Evolutionary conservation across 345 rosid genomes (phyloP).

Genomic region (Syzygium oleosum): DNA sequence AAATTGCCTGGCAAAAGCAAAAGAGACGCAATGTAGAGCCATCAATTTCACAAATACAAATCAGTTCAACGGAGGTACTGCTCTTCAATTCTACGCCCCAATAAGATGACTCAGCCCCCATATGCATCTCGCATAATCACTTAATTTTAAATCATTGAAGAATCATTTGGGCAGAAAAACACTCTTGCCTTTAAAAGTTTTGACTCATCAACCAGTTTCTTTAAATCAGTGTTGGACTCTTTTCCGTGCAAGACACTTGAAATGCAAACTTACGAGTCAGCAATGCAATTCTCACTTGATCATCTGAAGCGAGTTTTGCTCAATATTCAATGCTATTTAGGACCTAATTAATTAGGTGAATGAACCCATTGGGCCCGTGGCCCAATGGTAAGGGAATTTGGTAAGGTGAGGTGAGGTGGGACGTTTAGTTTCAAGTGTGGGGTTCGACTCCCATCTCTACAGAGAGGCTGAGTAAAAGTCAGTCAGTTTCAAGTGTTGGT

Average conservation of each 20-base stretch:
- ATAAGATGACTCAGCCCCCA: neutral
- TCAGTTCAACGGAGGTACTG: neutral
- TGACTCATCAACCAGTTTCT: too few relatives aligned
- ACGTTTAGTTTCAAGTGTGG: too few relatives aligned
- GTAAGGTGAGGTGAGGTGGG: too few relatives aligned
- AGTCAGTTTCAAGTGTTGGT: neutral
- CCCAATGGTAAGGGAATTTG: too few relatives aligned
- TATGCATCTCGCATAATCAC: neutral
- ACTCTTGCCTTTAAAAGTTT: too few relatives aligned
- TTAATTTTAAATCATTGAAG: neutral
- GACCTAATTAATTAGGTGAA: neutral
- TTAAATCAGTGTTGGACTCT: accelerated
- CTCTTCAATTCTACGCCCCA: neutral
- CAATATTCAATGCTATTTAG: neutral
- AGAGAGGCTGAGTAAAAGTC: too few relatives aligned
- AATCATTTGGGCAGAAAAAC: neutral
- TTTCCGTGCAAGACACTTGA: neutral
- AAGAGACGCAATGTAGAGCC: neutral
- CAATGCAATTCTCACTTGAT: neutral
- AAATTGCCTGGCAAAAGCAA: constrained; percentile 15
- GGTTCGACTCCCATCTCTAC: accelerated
- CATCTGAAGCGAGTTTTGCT: neutral
- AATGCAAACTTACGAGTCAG: neutral
- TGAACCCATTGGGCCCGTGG: too few relatives aligned
- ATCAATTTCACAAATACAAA: neutral